A percentile compares a stretch with the other conserved stretches of the same genome.
Conservation (phyloP, 345 rosid genomes). For the Carallia brachiata region DNA sequence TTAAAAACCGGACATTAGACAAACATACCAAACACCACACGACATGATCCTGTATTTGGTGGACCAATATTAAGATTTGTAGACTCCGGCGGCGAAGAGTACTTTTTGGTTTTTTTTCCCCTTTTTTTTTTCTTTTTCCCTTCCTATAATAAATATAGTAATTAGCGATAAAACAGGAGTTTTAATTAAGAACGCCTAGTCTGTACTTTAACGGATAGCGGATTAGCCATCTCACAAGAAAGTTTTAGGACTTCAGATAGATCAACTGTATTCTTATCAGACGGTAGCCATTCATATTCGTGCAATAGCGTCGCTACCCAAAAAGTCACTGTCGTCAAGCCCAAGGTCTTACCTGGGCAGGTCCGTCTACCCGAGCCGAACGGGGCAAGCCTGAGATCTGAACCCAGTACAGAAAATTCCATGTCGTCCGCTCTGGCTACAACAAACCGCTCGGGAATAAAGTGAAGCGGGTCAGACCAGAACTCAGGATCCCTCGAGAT, state of each 20-base stretch:
- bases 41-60: constrained; percentile 1
- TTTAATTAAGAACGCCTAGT: constrained; percentile 27
- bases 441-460: constrained; percentile 67
- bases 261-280: constrained; percentile 41
- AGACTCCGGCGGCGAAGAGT: background rate
- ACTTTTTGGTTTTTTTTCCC: background rate
- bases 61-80: constrained; percentile 1
- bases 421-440: constrained; percentile 32
- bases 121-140: background rate
- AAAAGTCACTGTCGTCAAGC: constrained; percentile 56
- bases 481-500: constrained; percentile 66
- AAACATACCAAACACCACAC: constrained; percentile 1
- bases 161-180: background rate
- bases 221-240: constrained; percentile 82
- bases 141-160: background rate
- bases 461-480: constrained; percentile 68
- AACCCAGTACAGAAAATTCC: constrained; percentile 73
- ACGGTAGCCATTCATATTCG: constrained; percentile 62
- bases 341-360: constrained; percentile 81
- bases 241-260: constrained; percentile 65
- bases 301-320: constrained; percentile 72
- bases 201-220: constrained; percentile 43
- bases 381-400: constrained; percentile 81
- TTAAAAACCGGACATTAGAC: background rate
- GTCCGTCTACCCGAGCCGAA: constrained; percentile 84